Conservation (phyloP, 164 flowering plant genomes). For the Vitis cinerea region DNA sequence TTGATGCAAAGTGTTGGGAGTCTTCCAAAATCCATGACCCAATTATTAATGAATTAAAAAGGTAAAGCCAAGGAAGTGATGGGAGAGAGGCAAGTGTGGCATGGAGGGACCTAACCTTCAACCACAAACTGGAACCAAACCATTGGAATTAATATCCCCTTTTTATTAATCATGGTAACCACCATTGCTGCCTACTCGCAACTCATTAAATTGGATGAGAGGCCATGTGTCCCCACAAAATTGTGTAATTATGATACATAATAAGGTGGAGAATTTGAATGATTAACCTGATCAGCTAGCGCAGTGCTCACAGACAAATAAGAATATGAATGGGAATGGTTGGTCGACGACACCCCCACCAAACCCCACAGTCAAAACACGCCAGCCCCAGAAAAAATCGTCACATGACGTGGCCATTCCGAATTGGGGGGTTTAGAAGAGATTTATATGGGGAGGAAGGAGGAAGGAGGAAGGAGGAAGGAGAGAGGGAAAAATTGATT, state of each 20-base stretch:
- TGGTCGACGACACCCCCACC: conserved; percentile 43
- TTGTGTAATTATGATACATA: too few relatives aligned
- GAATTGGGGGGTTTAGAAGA: neutral
- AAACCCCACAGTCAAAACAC: conserved; percentile 30
- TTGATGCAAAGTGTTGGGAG: too few relatives aligned
- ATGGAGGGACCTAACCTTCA: conserved; percentile 45
- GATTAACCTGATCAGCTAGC: too few relatives aligned
- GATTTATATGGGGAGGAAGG: neutral
- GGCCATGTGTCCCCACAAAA: neutral
- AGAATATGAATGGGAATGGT: conserved; percentile 25
- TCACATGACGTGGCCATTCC: too few relatives aligned
- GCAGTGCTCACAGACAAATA: too few relatives aligned
- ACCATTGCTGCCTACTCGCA: neutral
- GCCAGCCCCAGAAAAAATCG: neutral
- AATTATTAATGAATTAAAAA: neutral
- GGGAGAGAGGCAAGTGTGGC: conserved; percentile 17
- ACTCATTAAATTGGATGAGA: neutral
- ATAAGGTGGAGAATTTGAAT: too few relatives aligned
- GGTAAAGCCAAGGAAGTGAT: neutral
- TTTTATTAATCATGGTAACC: neutral
- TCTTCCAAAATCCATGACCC: too few relatives aligned
- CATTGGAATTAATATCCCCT: conserved; percentile 3
- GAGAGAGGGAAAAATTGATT: conserved; percentile 7
- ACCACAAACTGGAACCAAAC: conserved; percentile 23
- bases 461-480: conserved; percentile 1